phyloP scores from a whole-genome alignment of 2,329 filamentous ascomycete species.

The Neofusicoccum sp. region DNA sequence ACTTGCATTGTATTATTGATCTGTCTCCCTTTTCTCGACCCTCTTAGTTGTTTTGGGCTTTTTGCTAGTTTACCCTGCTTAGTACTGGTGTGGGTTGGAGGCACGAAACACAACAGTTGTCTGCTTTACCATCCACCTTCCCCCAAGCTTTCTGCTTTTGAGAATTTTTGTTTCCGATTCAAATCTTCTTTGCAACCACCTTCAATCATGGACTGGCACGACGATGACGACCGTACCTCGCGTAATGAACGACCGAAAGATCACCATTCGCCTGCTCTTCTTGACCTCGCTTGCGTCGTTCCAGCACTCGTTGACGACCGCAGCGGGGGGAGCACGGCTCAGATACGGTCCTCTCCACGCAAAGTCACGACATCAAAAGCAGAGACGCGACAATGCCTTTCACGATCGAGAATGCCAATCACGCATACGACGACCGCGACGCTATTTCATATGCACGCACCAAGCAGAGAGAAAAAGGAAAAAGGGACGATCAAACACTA shows the following conservation, averaged over 20 bases:
- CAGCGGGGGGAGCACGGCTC: slow-evolving; percentile 6
- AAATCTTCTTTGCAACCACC: not conserved
- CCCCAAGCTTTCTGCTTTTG: not conserved
- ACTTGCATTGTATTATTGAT: slow-evolving; percentile 22
- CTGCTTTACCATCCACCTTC: not conserved
- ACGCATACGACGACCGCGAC: slow-evolving; percentile 7
- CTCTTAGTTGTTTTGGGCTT: slow-evolving; percentile 5
- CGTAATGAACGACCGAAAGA: slow-evolving; percentile 15
- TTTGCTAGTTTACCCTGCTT: slow-evolving; percentile 15
- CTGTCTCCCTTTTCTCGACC: not conserved
- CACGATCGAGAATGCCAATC: slow-evolving; percentile 12
- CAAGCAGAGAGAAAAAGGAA: not conserved
- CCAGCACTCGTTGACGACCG: slow-evolving; percentile 4
- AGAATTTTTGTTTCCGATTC: not conserved
- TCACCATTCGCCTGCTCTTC: not conserved
- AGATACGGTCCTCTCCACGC: not conserved
- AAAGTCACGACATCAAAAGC: slow-evolving; percentile 1
- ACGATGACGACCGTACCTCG: slow-evolving; percentile 5
- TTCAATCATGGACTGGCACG: not conserved
- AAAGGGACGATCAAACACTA: slow-evolving; percentile 6
- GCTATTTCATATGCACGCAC: slow-evolving; percentile 4
- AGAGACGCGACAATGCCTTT: slow-evolving; percentile 2
- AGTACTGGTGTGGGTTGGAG: slow-evolving; percentile 7
- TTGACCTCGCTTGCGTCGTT: not conserved
- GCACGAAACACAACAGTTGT: slow-evolving; percentile 2